A percentile compares a stretch with the other conserved stretches of the same genome.
Evolutionary conservation across 345 rosid genomes (phyloP).

Genomic region (Cardamine occulta): DNA sequence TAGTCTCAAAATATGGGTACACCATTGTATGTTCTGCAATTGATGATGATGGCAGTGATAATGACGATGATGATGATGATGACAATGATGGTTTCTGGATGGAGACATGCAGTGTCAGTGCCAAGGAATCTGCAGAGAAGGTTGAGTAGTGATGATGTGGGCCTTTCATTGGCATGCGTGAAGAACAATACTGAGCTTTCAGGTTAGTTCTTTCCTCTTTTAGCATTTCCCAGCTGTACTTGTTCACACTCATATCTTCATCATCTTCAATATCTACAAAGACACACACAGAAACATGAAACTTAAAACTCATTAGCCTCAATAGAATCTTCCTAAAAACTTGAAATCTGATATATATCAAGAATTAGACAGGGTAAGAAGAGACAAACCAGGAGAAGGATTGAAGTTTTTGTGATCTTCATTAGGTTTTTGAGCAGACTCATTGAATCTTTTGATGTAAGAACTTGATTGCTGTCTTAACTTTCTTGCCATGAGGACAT

Average conservation of each 20-base stretch:
- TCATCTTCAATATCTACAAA: slow-evolving; percentile 41
- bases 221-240: slow-evolving; percentile 34
- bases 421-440: slow-evolving; percentile 36
- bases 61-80: slow-evolving; percentile 33
- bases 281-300: slow-evolving; percentile 27
- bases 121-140: slow-evolving; percentile 48
- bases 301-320: slow-evolving; percentile 21
- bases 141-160: slow-evolving; percentile 43
- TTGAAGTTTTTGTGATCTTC: slow-evolving; percentile 29
- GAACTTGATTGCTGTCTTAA: slow-evolving; percentile 51
- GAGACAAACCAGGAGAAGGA: slow-evolving; percentile 40
- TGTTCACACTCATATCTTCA: slow-evolving; percentile 37
- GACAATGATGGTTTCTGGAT: slow-evolving; percentile 51
- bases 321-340: slow-evolving; percentile 19
- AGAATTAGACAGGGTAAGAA: slow-evolving; percentile 16
- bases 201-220: slow-evolving; percentile 34
- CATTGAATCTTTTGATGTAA: slow-evolving; percentile 43
- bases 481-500: slow-evolving; percentile 73
- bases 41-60: slow-evolving; percentile 37
- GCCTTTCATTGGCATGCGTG: slow-evolving; percentile 40
- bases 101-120: slow-evolving; percentile 53
- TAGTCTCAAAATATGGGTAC: slow-evolving; percentile 30
- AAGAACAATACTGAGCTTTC: slow-evolving; percentile 32
- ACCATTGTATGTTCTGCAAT: slow-evolving; percentile 40
- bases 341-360: slow-evolving; percentile 17